A percentile compares a stretch with the other conserved stretches of the same genome.
Evolutionary conservation across 345 rosid species (phyloP).

Genomic region (Eucalyptus marginata): DNA sequence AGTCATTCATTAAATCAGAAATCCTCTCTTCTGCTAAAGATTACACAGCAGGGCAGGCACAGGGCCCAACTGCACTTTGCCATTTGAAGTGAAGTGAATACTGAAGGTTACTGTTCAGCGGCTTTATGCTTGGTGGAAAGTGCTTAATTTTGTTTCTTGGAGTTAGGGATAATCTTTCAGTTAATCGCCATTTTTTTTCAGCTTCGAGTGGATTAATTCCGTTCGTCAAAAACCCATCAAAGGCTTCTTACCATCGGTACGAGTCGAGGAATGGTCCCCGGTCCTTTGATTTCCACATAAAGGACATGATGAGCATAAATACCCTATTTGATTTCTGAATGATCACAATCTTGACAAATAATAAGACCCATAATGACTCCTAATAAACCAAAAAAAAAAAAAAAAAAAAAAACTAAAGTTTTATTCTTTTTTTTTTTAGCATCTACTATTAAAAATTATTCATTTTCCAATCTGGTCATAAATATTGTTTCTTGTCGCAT

Average conservation of each 20-base stretch:
- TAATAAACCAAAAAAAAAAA: not conserved
- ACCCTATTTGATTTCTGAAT: not conserved
- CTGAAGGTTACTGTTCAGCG: not conserved
- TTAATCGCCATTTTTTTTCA: not conserved
- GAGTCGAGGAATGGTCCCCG: not conserved
- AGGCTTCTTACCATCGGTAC: not conserved
- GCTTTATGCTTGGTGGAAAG: not conserved
- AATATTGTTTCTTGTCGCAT: fast-evolving
- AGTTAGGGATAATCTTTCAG: not conserved
- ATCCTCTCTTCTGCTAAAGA: not conserved
- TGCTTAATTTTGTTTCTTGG: not conserved
- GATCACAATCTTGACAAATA: not conserved
- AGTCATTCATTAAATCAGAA: not conserved
- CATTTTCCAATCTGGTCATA: not conserved
- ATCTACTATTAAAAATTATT: not conserved
- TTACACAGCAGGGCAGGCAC: not conserved
- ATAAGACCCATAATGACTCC: not conserved
- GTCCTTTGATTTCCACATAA: not conserved
- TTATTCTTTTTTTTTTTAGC: not conserved
- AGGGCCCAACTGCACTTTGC: not conserved
- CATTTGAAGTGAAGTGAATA: not conserved
- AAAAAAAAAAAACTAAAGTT: not conserved
- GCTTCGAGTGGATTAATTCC: not conserved
- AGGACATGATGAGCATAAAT: not conserved
- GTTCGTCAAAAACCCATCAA: not conserved